phyloP scores from a whole-genome alignment of 257 asterid genomes.

The Sherardia arvensis region DNA sequence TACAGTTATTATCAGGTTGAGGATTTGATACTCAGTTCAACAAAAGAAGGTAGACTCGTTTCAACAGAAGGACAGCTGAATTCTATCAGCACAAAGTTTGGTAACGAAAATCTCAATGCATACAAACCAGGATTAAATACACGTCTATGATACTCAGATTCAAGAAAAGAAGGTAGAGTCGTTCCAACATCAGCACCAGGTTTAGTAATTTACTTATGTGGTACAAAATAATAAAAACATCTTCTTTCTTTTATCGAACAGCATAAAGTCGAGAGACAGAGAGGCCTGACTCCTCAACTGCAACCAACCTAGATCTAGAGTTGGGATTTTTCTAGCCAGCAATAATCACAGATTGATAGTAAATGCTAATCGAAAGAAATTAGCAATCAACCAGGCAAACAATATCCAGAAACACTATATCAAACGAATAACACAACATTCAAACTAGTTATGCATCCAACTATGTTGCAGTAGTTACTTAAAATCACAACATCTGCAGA shows the following conservation, averaged over 20 bases:
- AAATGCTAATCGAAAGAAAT: background rate
- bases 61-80: no score
- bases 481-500: background rate
- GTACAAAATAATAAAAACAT: background rate
- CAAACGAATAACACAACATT: background rate
- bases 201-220: background rate
- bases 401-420: background rate
- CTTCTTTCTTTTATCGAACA: background rate
- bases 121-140: background rate
- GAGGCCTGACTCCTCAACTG: background rate
- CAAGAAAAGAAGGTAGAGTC: background rate
- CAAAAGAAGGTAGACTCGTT: no score
- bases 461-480: background rate
- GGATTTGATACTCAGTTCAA: background rate
- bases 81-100: no score
- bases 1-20: slow-evolving; percentile 1
- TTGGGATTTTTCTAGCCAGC: no score
- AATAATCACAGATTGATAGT: background rate
- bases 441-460: background rate
- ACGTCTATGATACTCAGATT: background rate
- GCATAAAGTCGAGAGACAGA: background rate
- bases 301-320: background rate
- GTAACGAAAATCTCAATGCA: no score
- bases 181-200: background rate
- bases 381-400: background rate